A percentile compares a stretch with the other conserved stretches of the same genome.
These are phyloP conservation scores for Aspergillus brunneoviolaceus DNA, from an alignment of 2,329 filamentous ascomycete species.

Conservation along the genomic window DNA sequence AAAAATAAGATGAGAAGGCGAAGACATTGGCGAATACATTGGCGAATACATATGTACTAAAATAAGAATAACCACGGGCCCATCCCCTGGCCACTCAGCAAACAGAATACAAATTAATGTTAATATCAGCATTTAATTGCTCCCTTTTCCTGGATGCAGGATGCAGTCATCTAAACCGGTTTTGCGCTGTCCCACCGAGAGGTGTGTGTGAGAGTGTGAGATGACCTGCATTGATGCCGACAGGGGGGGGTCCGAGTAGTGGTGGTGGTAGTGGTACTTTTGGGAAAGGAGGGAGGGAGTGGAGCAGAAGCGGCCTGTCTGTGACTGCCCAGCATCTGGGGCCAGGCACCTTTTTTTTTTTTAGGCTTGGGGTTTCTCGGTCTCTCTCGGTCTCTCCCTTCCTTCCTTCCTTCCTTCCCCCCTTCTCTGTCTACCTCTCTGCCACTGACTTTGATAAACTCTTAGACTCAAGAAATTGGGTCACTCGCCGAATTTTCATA, in stretches of 20 bases:
- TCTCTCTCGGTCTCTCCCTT: not conserved
- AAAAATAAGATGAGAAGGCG: not conserved
- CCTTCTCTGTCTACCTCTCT: too few species aligned
- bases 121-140: not conserved
- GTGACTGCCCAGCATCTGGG: not conserved
- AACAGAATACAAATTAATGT: not conserved
- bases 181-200: constrained; percentile 1
- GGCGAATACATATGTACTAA: not conserved
- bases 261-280: not conserved
- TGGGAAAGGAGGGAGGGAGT: not conserved
- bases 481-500: too few species aligned
- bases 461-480: too few species aligned
- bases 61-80: too few species aligned
- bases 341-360: not conserved
- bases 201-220: constrained; percentile 1
- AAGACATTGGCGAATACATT: not conserved
- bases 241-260: not conserved
- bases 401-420: too few species aligned
- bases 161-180: not conserved
- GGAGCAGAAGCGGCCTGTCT: too few species aligned
- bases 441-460: too few species aligned
- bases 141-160: not conserved
- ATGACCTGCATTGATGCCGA: constrained; percentile 11
- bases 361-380: not conserved
- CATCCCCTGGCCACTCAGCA: not conserved